Base-by-base conservation (phyloP, 2,329 filamentous ascomycete species). In the Xenoacremonium recifei region DNA sequence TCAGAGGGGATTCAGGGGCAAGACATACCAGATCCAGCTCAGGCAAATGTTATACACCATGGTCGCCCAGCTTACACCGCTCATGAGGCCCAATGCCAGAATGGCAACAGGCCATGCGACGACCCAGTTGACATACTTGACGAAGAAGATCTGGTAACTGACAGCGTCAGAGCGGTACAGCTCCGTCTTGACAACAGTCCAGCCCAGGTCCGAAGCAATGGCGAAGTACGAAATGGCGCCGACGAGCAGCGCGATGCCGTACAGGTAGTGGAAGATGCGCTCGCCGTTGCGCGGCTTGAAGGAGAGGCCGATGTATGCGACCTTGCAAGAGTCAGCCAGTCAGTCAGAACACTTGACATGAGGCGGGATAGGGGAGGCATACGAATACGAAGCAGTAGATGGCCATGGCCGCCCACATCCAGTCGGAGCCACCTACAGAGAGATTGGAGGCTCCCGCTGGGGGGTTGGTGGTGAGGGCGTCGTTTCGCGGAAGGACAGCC, bases 261-360 rank as follows among this genome's bases (percentile, higher is more conserved):
- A 76, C 48, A 78, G 62, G 58, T 79, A 78, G 64, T 80, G 75
- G 65, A 80, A 80, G 52, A 80, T 69, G 51, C 67, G 70, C 55
- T 80, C 74, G 38, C 70, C 70, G 27, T 67, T 60, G 32, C 62
- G 65, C 27, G 73, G 67, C 10, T 63, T 57, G 54, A 73, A 68
- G 45, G 65, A 67, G 5, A 72, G 58, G 17, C 53, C 64, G 32
- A 64, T 64, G 53, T 69, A 63, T 44, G 41, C 54, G n/a, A 79
- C 51, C 70, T 73, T 30, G 3, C 6, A 4, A 6, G 15, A 39
- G 49, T 56, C 42, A 56, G 49, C 44, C 12, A 37, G 13, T 6
- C 15, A 37, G 15, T 30, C 4, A 16, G 11, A 7, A 16, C 13
- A n/a, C n/a, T n/a, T n/a, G n/a, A n/a, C n/a, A n/a, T n/a, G n/a